Evolutionary conservation across 257 asterid genomes (phyloP).

Genomic region (Marsdenia floribunda): DNA sequence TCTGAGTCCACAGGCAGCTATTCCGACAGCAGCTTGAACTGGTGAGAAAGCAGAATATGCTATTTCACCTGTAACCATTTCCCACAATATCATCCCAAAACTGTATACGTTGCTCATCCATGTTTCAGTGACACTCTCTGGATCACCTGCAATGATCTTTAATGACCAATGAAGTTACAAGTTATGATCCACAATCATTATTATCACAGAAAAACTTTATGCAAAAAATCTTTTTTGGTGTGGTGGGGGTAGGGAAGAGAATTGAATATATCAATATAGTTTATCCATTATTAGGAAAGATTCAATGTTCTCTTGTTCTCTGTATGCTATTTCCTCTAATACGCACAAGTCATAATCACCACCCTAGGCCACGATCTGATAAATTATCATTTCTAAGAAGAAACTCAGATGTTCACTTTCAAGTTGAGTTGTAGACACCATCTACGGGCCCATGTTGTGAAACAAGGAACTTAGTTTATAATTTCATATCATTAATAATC

Average conservation of each 20-base stretch:
- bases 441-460: background rate
- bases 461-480: background rate
- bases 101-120: constrained; percentile 98
- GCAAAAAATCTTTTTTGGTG: background rate
- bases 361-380: background rate
- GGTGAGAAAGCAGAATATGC: constrained; percentile 97
- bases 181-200: background rate
- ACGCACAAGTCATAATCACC: background rate
- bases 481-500: background rate
- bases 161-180: constrained; percentile 15
- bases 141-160: constrained; percentile 96
- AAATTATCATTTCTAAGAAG: constrained; percentile 4
- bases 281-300: background rate
- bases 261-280: background rate
- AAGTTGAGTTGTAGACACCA: background rate
- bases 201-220: background rate
- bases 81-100: constrained; percentile 93
- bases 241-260: background rate
- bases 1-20: constrained; percentile 97
- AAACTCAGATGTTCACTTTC: background rate
- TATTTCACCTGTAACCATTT: constrained; percentile 77
- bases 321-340: background rate
- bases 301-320: background rate
- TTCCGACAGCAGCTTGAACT: constrained; percentile 97
- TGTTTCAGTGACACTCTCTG: constrained; percentile 80